Percentiles rank a stretch among this genome's conserved stretches.
Conservation (phyloP, 345 rosid species). For the Euphorbia tirucalli region DNA sequence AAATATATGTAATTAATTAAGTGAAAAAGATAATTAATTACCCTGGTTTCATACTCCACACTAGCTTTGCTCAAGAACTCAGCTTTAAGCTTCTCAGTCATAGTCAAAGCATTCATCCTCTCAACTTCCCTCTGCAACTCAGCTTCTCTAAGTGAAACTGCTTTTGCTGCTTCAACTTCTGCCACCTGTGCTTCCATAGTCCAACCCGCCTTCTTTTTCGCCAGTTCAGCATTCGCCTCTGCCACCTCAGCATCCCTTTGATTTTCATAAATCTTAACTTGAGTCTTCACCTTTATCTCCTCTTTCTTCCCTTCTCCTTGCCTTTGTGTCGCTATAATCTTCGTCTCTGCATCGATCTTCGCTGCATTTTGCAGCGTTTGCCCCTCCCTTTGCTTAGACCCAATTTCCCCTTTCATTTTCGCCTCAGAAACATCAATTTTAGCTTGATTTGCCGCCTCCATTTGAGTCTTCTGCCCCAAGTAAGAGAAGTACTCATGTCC, state of each 20-base stretch:
- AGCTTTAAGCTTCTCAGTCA: conserved; percentile 75
- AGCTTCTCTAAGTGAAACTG: conserved; percentile 65
- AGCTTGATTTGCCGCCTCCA: conserved; percentile 85
- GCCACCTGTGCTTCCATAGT: conserved; percentile 55
- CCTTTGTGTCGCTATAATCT: conserved; percentile 52
- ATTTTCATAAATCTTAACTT: conserved; percentile 72
- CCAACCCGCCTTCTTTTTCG: conserved; percentile 79
- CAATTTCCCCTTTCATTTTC: conserved; percentile 78
- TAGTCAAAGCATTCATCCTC: conserved; percentile 63
- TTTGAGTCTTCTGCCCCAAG: conserved; percentile 83
- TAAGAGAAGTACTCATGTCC: conserved; percentile 85
- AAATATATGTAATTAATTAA: background rate
- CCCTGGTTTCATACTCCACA: conserved; percentile 81
- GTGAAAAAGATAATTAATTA: background rate
- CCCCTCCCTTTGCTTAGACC: conserved; percentile 51
- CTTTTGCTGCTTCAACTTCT: conserved; percentile 71
- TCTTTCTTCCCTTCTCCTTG: conserved; percentile 66
- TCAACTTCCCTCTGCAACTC: conserved; percentile 75
- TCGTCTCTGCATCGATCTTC: conserved; percentile 70
- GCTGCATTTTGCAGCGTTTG: conserved; percentile 75
- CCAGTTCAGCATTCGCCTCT: conserved; percentile 61
- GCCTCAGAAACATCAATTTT: conserved; percentile 75
- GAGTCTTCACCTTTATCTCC: conserved; percentile 59
- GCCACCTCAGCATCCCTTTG: conserved; percentile 71
- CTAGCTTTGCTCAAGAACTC: conserved; percentile 71